These are phyloP conservation scores for Leccinum pellstonianum DNA, from an alignment of 768 basidiomycete genomes.

Conservation along the genomic window DNA sequence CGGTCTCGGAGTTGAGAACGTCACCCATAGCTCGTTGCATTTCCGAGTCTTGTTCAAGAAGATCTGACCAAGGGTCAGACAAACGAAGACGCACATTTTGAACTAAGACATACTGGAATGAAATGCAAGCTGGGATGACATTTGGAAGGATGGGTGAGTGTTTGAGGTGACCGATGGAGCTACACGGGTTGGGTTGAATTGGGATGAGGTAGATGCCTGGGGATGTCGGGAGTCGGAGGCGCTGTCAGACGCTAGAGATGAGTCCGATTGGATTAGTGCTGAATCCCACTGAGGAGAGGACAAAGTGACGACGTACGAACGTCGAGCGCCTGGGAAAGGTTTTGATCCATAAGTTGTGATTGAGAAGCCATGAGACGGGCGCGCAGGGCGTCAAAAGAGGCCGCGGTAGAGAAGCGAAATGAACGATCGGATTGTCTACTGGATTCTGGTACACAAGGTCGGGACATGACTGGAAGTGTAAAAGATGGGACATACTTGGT, in stretches of 20 bases:
- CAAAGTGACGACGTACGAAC: constrained; percentile 34
- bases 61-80: constrained; percentile 41
- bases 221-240: constrained; percentile 17
- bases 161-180: constrained; percentile 52
- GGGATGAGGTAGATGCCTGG: constrained; percentile 34
- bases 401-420: constrained; percentile 43
- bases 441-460: constrained; percentile 20
- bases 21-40: constrained; percentile 66
- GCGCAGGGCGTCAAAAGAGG: constrained; percentile 46
- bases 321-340: constrained; percentile 30
- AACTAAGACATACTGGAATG: constrained; percentile 51
- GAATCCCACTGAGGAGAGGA: constrained; percentile 1
- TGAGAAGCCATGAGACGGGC: constrained; percentile 42
- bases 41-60: constrained; percentile 67
- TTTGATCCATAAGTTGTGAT: constrained; percentile 38
- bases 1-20: constrained; percentile 51
- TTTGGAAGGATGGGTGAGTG: constrained; percentile 51
- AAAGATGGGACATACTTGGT: constrained; percentile 42
- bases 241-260: constrained; percentile 16
- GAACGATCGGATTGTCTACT: constrained; percentile 35
- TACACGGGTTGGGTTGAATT: constrained; percentile 38
- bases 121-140: constrained; percentile 49
- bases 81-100: background rate
- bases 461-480: constrained; percentile 8
- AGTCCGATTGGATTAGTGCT: constrained; percentile 12